Conservation (phyloP, 495 filamentous ascomycete species). For the Neurospora discreta region DNA sequence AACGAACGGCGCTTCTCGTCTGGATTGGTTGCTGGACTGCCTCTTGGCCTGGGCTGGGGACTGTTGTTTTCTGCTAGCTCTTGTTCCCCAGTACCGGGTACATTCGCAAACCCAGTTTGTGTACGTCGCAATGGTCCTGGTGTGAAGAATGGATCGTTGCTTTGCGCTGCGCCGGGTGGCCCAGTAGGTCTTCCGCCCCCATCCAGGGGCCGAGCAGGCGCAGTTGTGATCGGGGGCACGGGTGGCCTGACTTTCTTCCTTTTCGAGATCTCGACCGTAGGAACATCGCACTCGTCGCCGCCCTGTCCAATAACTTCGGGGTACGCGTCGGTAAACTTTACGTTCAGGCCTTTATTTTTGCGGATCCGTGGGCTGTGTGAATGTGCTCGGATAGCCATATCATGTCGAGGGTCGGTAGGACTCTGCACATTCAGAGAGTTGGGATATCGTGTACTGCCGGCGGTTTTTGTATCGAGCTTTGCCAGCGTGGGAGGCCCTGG, state of each 20-base stretch:
- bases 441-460: conserved; percentile 27
- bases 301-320: conserved; percentile 80
- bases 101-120: conserved; percentile 37
- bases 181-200: conserved; percentile 9
- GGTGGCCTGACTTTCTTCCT: conserved; percentile 34
- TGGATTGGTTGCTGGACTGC: conserved; percentile 11
- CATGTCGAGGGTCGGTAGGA: conserved; percentile 16
- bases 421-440: conserved; percentile 27
- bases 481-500: conserved; percentile 30
- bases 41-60: conserved; percentile 22
- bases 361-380: conserved; percentile 20
- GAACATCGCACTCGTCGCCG: conserved; percentile 67
- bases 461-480: conserved; percentile 35
- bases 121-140: conserved; percentile 32
- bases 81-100: conserved; percentile 14
- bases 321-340: conserved; percentile 55
- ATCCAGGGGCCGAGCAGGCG: conserved; percentile 12
- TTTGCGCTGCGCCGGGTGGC: conserved; percentile 9
- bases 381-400: conserved; percentile 16
- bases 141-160: conserved; percentile 20
- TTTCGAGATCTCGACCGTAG: conserved; percentile 55
- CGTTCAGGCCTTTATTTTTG: conserved; percentile 48
- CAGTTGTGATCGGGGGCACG: conserved; percentile 13
- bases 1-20: conserved; percentile 38
- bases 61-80: conserved; percentile 20